phyloP scores from a whole-genome alignment of 1,139 yeast genomes.

The Chernovozyma sophiae-reginae region DNA sequence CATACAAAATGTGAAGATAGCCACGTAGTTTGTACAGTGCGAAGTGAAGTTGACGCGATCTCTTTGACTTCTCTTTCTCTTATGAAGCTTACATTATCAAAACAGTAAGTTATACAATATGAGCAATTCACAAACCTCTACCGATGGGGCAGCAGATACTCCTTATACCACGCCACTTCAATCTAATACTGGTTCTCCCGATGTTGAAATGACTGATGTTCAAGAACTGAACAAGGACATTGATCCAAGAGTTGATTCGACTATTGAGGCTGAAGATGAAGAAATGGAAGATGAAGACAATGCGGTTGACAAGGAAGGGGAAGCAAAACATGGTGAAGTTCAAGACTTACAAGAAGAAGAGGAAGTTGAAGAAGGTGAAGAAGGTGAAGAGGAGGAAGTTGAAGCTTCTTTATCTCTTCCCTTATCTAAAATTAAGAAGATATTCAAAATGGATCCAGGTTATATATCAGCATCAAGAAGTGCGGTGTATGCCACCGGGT shows the following conservation, averaged over 20 bases:
- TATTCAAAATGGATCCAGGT: conserved; percentile 84
- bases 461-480: conserved; percentile 70
- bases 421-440: conserved; percentile 73
- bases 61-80: too few species aligned
- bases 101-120: background rate
- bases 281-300: conserved; percentile 2
- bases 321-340: conserved; percentile 5
- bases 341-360: conserved; percentile 5
- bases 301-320: background rate
- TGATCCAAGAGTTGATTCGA: conserved; percentile 3
- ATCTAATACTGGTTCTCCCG: conserved; percentile 6
- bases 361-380: conserved; percentile 16
- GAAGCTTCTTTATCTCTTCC: conserved; percentile 48
- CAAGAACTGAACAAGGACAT: conserved; percentile 3
- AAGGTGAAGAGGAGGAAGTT: conserved; percentile 17
- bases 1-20: background rate
- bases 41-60: too few species aligned
- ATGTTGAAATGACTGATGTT: conserved; percentile 9
- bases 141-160: conserved; percentile 6
- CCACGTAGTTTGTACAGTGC: too few species aligned
- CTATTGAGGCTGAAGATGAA: background rate
- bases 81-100: background rate
- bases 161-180: conserved; percentile 16
- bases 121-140: background rate
- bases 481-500: conserved; percentile 79